Percentiles rank a stretch among this genome's conserved stretches.
These are phyloP conservation scores for Pseudogymnoascus sp. DNA, from an alignment of 2,329 filamentous ascomycete genomes.

Conservation along the genomic window DNA sequence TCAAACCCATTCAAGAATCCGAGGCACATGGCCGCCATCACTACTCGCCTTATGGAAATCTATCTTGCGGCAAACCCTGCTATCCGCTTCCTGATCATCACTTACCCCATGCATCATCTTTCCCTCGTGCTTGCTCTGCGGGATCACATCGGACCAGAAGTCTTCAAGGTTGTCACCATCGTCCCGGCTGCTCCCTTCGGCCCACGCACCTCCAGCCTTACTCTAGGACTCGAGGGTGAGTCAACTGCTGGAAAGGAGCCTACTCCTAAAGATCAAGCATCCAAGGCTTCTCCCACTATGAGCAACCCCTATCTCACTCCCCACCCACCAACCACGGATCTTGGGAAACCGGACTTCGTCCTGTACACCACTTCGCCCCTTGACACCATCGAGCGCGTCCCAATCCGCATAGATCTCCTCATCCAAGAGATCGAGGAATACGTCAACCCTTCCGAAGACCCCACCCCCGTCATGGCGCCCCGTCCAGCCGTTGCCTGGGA, in stretches of 20 bases:
- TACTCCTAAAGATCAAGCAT: constrained; percentile 21
- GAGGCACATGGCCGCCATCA: constrained; percentile 46
- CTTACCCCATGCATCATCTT: constrained; percentile 50
- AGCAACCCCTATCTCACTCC: background rate
- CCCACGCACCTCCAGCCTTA: background rate
- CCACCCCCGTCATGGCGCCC: background rate
- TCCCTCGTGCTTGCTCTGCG: constrained; percentile 50
- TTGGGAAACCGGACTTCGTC: background rate
- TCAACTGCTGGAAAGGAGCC: constrained; percentile 26
- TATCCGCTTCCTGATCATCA: constrained; percentile 49
- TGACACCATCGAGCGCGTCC: background rate
- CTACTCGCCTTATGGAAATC: constrained; percentile 53
- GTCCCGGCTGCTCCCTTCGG: constrained; percentile 24
- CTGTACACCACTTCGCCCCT: background rate
- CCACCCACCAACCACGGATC: background rate
- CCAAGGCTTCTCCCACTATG: background rate
- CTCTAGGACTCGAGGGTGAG: background rate
- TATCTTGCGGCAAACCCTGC: constrained; percentile 46
- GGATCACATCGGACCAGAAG: constrained; percentile 45
- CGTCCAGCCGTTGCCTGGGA: background rate
- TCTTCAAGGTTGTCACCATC: constrained; percentile 52
- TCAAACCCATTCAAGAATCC: constrained; percentile 49
- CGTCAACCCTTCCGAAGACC: background rate
- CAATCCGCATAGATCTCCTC: background rate
- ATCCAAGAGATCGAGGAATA: background rate